phyloP scores from a whole-genome alignment of 1,139 yeast species.

The Suhomyces taliae region DNA sequence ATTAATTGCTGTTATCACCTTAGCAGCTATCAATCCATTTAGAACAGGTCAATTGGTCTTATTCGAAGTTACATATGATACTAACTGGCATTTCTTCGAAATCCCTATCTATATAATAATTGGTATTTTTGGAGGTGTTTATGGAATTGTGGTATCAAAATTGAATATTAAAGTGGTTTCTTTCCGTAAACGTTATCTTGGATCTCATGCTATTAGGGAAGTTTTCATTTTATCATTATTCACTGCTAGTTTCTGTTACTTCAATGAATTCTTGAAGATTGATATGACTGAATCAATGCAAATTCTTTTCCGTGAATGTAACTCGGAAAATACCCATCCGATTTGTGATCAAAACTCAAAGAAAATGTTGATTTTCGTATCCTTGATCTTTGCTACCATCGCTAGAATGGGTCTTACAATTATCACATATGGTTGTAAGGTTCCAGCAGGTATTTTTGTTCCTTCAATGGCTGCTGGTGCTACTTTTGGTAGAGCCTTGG shows the following conservation, averaged over 20 bases:
- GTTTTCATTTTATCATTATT: conserved; percentile 64
- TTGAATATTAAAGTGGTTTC: conserved; percentile 77
- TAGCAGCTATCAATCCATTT: conserved; percentile 81
- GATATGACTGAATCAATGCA: conserved; percentile 99
- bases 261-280: conserved; percentile 72
- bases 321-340: conserved; percentile 38
- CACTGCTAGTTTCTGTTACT: conserved; percentile 79
- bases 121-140: conserved; percentile 89
- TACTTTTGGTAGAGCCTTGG: conserved; percentile 84
- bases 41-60: conserved; percentile 91
- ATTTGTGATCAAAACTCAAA: conserved; percentile 51
- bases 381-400: conserved; percentile 70
- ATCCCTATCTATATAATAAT: conserved; percentile 74
- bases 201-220: conserved; percentile 63
- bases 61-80: conserved; percentile 84
- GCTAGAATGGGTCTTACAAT: conserved; percentile 72
- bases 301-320: conserved; percentile 82
- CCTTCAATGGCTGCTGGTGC: conserved; percentile 98
- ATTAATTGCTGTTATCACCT: conserved; percentile 77
- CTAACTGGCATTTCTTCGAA: conserved; percentile 86
- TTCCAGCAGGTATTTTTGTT: conserved; percentile 94
- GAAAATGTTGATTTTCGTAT: conserved; percentile 30
- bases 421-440: conserved; percentile 86
- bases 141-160: conserved; percentile 80
- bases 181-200: conserved; percentile 71